Evolutionary conservation across 805 yeast species (phyloP), one percentile per base, ranked within the genome.

Genomic region (Barnettozyma siamensis): DNA sequence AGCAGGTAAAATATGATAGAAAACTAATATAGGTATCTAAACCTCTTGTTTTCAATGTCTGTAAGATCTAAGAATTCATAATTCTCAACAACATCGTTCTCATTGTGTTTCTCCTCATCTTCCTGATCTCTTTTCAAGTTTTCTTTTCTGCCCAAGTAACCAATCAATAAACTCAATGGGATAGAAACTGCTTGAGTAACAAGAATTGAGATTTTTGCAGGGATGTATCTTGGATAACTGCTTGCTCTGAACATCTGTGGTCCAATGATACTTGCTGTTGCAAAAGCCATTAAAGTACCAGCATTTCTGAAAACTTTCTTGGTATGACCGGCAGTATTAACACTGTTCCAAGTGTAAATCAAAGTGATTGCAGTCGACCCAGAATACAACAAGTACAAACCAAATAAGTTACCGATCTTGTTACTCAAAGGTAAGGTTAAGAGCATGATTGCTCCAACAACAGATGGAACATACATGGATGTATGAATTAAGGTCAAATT

Each of bases 281-380:
- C 33, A 31, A 73, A 76, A 15, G 69, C 70, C 40, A 75, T 64
- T 75, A 76, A 67, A 3, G 76, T 73, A 12, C 69, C 49, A 10
- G 72, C 72, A 46, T 73, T 75, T 45, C 79, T 60, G 30, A 66
- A 66, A 28, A 74, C 62, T 43, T 76, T 65, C 48, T 76, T 77
- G 12, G 80, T 73, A 41, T 75, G 69, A 1, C 82, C 82, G 1
- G 82, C 74, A 7, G 79, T 75, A 48, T 76, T 76, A 33, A 75
- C 67, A 31, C 72, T 66, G 43, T 73, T 73, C 82, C 82, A 76
- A 18, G 72, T 67, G 51, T 75, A 76, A 31, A 76, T 65, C 45
- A 76, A 61, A 2, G 81, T 73, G 33, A 74, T 75, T 34, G 73
- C 63, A 58, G 76, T 64, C 24, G 76, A 69, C 29, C 82, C 72